Conservation (phyloP, 352 stramenopile species). For the Pythium sukuiense region DNA sequence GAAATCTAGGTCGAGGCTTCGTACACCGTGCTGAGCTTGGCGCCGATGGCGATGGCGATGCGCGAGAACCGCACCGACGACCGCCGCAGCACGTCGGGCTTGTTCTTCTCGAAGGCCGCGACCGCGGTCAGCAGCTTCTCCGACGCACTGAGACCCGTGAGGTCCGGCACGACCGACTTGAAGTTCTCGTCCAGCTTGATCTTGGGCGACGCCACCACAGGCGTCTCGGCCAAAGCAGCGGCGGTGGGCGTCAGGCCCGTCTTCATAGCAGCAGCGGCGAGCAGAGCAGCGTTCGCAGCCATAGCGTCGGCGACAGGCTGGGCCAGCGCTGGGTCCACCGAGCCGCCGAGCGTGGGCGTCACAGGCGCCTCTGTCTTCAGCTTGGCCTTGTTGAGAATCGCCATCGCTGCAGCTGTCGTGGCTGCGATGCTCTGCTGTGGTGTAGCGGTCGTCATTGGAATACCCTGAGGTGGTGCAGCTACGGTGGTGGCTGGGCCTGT, state of each 20-base stretch:
- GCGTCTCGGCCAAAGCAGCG: not conserved
- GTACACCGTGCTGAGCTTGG: slow-evolving; percentile 78
- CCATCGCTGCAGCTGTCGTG: slow-evolving; percentile 29
- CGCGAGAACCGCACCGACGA: slow-evolving; percentile 59
- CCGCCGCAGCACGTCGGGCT: slow-evolving; percentile 73
- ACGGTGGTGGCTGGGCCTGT: not conserved
- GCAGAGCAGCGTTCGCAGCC: slow-evolving; percentile 10
- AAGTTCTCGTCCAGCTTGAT: slow-evolving; percentile 34
- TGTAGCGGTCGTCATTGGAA: slow-evolving; percentile 14
- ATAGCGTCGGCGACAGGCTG: slow-evolving; percentile 18
- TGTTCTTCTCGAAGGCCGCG: slow-evolving; percentile 82
- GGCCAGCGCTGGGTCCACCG: slow-evolving; percentile 18
- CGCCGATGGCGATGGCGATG: slow-evolving; percentile 71
- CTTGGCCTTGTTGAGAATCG: slow-evolving; percentile 36
- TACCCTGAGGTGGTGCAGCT: not conserved
- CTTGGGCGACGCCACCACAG: slow-evolving; percentile 1
- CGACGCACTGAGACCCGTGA: slow-evolving; percentile 68
- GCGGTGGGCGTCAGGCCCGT: slow-evolving; percentile 19
- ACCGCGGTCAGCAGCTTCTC: slow-evolving; percentile 81
- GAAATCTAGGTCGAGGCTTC: slow-evolving; percentile 31
- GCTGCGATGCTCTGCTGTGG: slow-evolving; percentile 29
- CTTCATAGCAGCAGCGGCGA: slow-evolving; percentile 7
- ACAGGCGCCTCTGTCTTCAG: slow-evolving; percentile 14
- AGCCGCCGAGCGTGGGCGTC: slow-evolving; percentile 4
- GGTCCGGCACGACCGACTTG: slow-evolving; percentile 71